phyloP scores from a whole-genome alignment of 2,329 filamentous ascomycete species.

The Verticillium longisporum region DNA sequence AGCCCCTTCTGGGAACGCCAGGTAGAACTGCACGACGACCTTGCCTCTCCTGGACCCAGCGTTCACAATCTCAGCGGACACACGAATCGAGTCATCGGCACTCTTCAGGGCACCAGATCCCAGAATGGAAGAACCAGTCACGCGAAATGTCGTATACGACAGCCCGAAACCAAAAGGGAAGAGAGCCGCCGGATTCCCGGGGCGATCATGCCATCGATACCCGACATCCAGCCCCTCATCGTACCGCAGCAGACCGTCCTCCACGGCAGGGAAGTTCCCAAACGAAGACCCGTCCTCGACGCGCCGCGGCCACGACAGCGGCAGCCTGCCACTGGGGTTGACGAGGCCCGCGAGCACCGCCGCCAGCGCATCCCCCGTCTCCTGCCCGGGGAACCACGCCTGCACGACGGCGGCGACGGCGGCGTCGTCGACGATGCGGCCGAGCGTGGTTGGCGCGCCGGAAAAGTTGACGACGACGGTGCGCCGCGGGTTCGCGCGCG shows the following conservation, averaged over 20 bases:
- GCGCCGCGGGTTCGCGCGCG: slow-evolving; percentile 2
- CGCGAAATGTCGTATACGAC: slow-evolving; percentile 12
- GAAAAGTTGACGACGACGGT: slow-evolving; percentile 11
- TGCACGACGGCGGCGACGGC: too few species aligned
- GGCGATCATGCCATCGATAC: not conserved
- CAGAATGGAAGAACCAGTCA: not conserved
- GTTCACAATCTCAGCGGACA: slow-evolving; percentile 5
- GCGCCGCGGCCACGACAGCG: slow-evolving; percentile 10
- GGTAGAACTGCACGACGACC: slow-evolving; percentile 14
- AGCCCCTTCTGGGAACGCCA: not conserved
- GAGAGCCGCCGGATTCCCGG: slow-evolving; percentile 4
- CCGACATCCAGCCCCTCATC: slow-evolving; percentile 13
- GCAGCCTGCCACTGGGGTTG: slow-evolving; percentile 9
- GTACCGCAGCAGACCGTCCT: slow-evolving; percentile 11
- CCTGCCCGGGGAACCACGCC: slow-evolving; percentile 14
- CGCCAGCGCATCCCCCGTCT: slow-evolving; percentile 12
- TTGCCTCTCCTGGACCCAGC: slow-evolving; percentile 5
- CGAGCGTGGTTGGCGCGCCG: slow-evolving; percentile 11
- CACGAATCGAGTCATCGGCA: not conserved
- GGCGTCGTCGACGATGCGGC: too few species aligned
- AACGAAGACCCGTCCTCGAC: slow-evolving; percentile 9
- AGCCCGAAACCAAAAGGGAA: slow-evolving; percentile 15
- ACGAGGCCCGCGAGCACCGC: slow-evolving; percentile 7
- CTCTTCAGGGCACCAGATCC: not conserved
- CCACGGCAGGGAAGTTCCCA: slow-evolving; percentile 8